Evolutionary conservation across 2,329 filamentous ascomycete genomes (phyloP), one percentile per base, ranked within the genome.

Genomic region (Talaromyces sp.): DNA sequence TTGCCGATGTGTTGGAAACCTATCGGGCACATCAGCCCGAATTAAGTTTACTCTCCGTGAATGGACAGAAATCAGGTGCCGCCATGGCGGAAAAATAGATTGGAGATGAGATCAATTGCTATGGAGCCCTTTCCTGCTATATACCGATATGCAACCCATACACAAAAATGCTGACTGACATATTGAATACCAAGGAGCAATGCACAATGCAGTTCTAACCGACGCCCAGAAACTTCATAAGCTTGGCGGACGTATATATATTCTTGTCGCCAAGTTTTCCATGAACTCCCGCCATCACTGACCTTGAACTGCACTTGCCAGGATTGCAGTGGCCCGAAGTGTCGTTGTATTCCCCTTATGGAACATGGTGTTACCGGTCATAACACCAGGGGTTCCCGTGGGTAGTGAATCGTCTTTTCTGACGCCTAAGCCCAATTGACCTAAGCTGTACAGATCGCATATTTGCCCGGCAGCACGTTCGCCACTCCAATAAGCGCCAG

Each of bases 401-500:
- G 73, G 74, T 63, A 75, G 67, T 61, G 70, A 70, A 70, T 75
- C 74, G 67, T 75, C 73, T 54, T 67, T 66, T 60, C 59, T 64
- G 40, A 52, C 46, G 0, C 66, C 66, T 48, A 71, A 50, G 1
- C 72, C 73, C 31, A 68, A 46, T 16, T 58, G 65, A 1, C 67
- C 67, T 50, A 77, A 61, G 1, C 69, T 69, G 63, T 70, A 67
- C 1, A 67, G 23, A 37, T 67, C 64, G 63, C 73, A 76, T 52
- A 80, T 68, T 71, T 87, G 84, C 73, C 80, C 83, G 1, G 84
- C 92, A 37, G 92, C 90, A 21, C 83, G 84, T 78, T 96, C 91
- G 1, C 93, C 93, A 73, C 90, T 92, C 91, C 91, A 96, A 74
- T 92, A 97, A 11, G 93, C 93, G 0, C 93, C 93, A 0, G 92